Evolutionary conservation across 176 grass and related monocot genomes (phyloP).

Genomic region (Carex scoparia): DNA sequence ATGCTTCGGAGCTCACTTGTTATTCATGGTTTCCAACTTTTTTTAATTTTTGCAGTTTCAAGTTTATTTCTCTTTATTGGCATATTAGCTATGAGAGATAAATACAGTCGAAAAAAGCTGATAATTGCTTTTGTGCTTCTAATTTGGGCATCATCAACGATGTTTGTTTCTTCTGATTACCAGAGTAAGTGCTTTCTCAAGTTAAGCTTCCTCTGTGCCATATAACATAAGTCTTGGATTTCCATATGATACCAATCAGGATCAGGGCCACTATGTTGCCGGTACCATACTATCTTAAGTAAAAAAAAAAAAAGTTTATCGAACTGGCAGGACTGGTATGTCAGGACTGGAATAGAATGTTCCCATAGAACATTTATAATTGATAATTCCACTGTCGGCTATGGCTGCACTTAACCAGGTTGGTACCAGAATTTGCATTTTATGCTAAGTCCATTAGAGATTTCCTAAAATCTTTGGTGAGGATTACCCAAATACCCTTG

Average conservation of each 20-base stretch:
- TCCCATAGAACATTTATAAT: neutral
- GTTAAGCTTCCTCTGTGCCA: neutral
- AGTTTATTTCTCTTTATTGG: neutral
- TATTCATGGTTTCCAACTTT: neutral
- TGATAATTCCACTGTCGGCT: neutral
- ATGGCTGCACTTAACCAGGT: neutral
- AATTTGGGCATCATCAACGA: constrained; percentile 30
- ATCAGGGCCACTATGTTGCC: neutral
- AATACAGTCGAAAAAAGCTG: constrained; percentile 31
- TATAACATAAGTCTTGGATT: neutral
- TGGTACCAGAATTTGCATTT: neutral
- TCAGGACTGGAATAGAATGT: neutral
- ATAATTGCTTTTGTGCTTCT: constrained; percentile 33
- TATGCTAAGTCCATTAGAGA: neutral
- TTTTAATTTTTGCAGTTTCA: too few species aligned
- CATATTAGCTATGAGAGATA: constrained; percentile 15
- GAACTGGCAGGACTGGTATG: neutral
- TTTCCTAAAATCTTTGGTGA: neutral
- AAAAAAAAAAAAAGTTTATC: neutral
- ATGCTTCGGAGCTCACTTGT: neutral
- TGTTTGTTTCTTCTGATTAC: constrained; percentile 19
- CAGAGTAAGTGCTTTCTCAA: constrained; percentile 38
- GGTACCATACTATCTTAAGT: neutral
- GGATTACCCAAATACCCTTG: neutral
- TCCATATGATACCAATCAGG: neutral